Evolutionary conservation across 768 basidiomycete genomes (phyloP).

Genomic region (Pleurotus pulmonarius): DNA sequence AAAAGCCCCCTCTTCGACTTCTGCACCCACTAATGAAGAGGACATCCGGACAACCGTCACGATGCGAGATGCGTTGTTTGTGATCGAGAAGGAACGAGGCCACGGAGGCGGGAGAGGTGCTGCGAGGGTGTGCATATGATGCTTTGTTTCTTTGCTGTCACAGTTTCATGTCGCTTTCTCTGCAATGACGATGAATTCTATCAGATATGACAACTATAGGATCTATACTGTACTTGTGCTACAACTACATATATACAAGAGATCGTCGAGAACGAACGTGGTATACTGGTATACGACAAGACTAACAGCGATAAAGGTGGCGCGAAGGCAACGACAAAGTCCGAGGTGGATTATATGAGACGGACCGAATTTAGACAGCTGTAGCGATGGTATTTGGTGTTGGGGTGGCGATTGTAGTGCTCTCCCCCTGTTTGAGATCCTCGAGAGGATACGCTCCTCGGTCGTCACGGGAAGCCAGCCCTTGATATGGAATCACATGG

Average conservation of each 20-base stretch:
- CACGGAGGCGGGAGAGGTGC: constrained; percentile 81
- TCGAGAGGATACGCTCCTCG: background rate
- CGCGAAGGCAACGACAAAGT: too few species aligned
- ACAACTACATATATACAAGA: too few species aligned
- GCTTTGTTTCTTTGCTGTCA: background rate
- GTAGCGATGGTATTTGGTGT: background rate
- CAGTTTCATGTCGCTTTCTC: background rate
- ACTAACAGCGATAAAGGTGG: too few species aligned
- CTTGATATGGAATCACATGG: background rate
- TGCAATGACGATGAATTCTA: background rate
- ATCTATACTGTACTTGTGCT: background rate
- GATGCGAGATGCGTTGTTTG: constrained; percentile 81
- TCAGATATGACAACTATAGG: background rate
- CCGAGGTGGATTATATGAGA: too few species aligned
- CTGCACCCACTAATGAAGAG: constrained; percentile 41
- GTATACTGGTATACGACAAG: too few species aligned
- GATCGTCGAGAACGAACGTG: too few species aligned
- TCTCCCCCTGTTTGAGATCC: too few species aligned
- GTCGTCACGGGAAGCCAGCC: constrained; percentile 6
- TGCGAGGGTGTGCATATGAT: constrained; percentile 62
- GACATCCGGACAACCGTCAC: constrained; percentile 60
- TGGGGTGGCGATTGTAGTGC: too few species aligned
- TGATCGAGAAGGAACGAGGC: constrained; percentile 76
- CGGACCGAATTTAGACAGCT: background rate
- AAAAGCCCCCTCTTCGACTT: constrained; percentile 29